These are phyloP conservation scores for Pleurotus eryngii DNA, from an alignment of 768 basidiomycete species.

Conservation along the genomic window DNA sequence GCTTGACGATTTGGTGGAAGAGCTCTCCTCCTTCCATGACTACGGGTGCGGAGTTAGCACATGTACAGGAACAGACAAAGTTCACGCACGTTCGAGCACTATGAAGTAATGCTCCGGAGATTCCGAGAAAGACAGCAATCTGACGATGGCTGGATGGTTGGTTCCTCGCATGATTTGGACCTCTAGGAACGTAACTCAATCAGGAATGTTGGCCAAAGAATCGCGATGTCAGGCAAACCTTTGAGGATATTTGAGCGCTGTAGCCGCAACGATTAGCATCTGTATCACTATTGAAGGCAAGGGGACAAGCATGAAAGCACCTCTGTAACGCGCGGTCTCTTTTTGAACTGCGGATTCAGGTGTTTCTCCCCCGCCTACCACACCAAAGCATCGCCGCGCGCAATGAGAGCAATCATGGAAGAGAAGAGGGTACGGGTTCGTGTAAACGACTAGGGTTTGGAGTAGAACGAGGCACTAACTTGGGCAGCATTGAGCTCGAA, in stretches of 20 bases:
- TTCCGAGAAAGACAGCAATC: slow-evolving; percentile 89
- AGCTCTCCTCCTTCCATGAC: slow-evolving; percentile 98
- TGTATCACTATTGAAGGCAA: slow-evolving; percentile 7
- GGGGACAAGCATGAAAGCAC: slow-evolving; percentile 43
- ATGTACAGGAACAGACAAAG: slow-evolving; percentile 9
- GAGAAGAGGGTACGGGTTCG: slow-evolving; percentile 18
- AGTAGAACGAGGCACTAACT: slow-evolving; percentile 52
- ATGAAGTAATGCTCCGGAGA: slow-evolving; percentile 92
- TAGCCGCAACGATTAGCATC: slow-evolving; percentile 9
- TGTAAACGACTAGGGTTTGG: slow-evolving; percentile 8
- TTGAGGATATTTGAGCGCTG: slow-evolving; percentile 98
- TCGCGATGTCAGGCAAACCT: slow-evolving; percentile 39
- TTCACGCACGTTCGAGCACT: slow-evolving; percentile 79
- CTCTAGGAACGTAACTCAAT: slow-evolving; percentile 48
- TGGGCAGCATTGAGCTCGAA: slow-evolving; percentile 88
- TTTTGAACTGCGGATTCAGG: slow-evolving; percentile 91
- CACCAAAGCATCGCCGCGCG: slow-evolving; percentile 28
- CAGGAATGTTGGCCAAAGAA: background rate
- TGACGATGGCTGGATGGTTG: slow-evolving; percentile 89
- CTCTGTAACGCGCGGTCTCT: slow-evolving; percentile 97
- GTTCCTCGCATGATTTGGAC: slow-evolving; percentile 98
- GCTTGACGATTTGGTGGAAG: slow-evolving; percentile 98
- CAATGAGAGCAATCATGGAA: slow-evolving; percentile 22
- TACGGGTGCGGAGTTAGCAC: slow-evolving; percentile 26
- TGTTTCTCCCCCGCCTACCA: slow-evolving; percentile 86